Percentiles rank a stretch among this genome's conserved stretches.
These are phyloP conservation scores for Blastobotrys petasosporus DNA, from an alignment of 1,139 yeast genomes.

Conservation along the genomic window DNA sequence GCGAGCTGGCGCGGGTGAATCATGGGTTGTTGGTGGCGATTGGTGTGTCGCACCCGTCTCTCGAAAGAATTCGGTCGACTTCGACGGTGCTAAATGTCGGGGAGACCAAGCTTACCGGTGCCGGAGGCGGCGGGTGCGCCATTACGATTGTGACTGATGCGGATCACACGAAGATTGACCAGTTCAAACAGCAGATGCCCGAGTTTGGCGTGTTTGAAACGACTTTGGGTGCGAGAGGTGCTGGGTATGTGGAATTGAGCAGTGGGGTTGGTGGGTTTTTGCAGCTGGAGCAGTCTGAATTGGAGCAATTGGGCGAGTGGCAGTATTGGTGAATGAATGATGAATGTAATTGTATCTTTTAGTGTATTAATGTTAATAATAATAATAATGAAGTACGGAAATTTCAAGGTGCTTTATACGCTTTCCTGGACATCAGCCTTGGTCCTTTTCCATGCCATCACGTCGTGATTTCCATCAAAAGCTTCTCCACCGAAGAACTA, in stretches of 20 bases:
- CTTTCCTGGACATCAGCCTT: too few species aligned
- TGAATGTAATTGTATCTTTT: constrained; percentile 37
- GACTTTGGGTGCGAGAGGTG: constrained; percentile 85
- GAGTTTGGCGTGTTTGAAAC: constrained; percentile 75
- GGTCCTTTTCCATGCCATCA: too few species aligned
- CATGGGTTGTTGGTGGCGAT: constrained; percentile 82
- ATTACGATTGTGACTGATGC: constrained; percentile 67
- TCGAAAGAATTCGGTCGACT: constrained; percentile 63
- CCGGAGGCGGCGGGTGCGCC: constrained; percentile 99
- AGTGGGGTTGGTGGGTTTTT: not conserved
- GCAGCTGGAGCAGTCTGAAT: not conserved
- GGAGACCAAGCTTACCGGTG: constrained; percentile 91
- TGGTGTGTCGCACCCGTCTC: constrained; percentile 88
- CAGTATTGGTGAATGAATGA: constrained; percentile 14
- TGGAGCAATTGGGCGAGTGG: not conserved
- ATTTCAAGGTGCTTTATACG: too few species aligned
- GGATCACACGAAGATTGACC: constrained; percentile 36
- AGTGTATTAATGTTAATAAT: constrained; percentile 35
- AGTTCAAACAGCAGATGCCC: constrained; percentile 33
- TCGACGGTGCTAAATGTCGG: constrained; percentile 65
- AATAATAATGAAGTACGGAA: constrained; percentile 48
- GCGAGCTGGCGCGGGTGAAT: constrained; percentile 70
- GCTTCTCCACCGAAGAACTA: too few species aligned
- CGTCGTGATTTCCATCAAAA: too few species aligned
- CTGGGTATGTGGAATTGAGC: constrained; percentile 36